A percentile compares a stretch with the other conserved stretches of the same genome.
These are phyloP conservation scores for Chrysoporthe puriensis DNA, from an alignment of 2,329 filamentous ascomycete genomes.

Conservation along the genomic window DNA sequence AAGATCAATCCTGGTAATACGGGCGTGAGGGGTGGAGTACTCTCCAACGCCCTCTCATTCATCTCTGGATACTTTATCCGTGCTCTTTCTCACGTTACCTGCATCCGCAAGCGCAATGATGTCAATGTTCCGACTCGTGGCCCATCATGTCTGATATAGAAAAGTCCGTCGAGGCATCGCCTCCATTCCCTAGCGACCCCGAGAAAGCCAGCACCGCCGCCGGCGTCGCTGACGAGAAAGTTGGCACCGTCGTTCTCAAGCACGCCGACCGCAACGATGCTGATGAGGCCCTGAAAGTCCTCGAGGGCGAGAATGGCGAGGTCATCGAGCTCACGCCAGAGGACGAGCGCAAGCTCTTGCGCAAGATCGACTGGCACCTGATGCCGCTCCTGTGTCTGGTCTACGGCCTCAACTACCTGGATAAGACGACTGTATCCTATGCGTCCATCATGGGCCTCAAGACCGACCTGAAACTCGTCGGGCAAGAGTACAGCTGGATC, in stretches of 20 bases:
- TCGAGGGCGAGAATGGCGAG: conserved; percentile 41
- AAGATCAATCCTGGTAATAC: neutral
- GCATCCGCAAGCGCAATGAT: neutral
- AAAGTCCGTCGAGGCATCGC: conserved; percentile 18
- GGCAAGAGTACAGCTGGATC: conserved; percentile 63
- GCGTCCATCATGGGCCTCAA: conserved; percentile 58
- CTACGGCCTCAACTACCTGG: conserved; percentile 62
- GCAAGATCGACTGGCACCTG: conserved; percentile 51
- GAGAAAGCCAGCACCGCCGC: conserved; percentile 20
- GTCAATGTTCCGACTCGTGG: neutral
- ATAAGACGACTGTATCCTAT: conserved; percentile 49
- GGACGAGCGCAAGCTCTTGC: conserved; percentile 44
- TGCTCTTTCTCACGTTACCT: neutral
- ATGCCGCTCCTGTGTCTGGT: conserved; percentile 59
- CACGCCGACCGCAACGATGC: conserved; percentile 45
- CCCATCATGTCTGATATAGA: conserved; percentile 27
- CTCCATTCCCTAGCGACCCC: conserved; percentile 6
- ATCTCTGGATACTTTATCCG: neutral
- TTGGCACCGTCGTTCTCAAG: conserved; percentile 32
- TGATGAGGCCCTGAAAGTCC: conserved; percentile 48
- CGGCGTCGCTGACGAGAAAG: conserved; percentile 12
- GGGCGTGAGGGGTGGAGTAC: neutral
- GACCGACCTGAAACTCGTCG: conserved; percentile 60
- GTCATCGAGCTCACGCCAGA: conserved; percentile 43
- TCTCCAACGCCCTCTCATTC: neutral